Evolutionary conservation across 148 eudicot genomes (phyloP), one percentile per base, ranked within the genome.

Genomic region (Linanthus parryae): DNA sequence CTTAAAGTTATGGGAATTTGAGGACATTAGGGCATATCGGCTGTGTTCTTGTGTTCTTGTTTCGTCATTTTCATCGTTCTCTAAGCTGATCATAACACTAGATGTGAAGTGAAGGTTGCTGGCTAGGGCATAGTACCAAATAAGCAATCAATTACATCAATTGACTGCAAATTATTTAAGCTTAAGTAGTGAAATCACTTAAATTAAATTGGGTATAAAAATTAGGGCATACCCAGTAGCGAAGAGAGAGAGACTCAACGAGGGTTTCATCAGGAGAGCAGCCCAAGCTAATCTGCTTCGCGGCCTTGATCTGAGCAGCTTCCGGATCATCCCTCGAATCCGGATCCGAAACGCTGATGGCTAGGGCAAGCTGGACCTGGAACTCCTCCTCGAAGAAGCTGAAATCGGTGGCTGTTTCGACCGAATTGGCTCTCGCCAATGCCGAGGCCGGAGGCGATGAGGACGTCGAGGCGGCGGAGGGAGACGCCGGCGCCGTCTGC

Each of bases 221-320:
- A n/a, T 38, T 15, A 56, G 36, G 56, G 1, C 66, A 59, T 64
- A 91, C 98, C 98, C 98, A 91, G 52, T 83, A 91, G 11, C 83
- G 79, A 50, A 78, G 75, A 52, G 92, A 80, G 1, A 82, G 48
- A 40, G 72, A 80, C 45, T 91, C 95, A 12, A 83, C 73, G 1
- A 71, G 72, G 11, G 68, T 66, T 24, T 78, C 77, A 33, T 82
- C 73, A 23, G 88, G 79, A 8, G 79, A 59, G 33, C 80, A 64
- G 0, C 88, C 94, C 12, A 92, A 64, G 52, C 98, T 92, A 54
- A 84, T 66, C 57, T 92, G 81, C 64, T 82, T 81, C 5, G 94
- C 96, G 3, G 85, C 96, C 64, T 81, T 87, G 90, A 92, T 92
- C 88, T 81, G 94, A n/a, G 88, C 88, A 8, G 83, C 78, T 35